Conservation (phyloP, 1,284 basidiomycete genomes). For the Erythrobasidium hasegawianum region DNA sequence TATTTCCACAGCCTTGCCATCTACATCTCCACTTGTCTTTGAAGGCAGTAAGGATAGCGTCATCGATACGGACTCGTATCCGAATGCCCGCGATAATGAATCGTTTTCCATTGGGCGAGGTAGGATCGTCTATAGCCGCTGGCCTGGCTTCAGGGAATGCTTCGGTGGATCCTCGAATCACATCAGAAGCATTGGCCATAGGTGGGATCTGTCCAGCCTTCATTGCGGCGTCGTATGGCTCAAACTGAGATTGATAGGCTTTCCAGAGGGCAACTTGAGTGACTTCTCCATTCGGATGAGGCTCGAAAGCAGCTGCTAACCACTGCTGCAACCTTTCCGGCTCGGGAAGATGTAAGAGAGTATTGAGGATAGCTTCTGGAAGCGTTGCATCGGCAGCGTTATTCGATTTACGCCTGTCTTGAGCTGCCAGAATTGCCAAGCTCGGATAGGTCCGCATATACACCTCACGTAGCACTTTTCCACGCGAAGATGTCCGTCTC, state of each 20-base stretch:
- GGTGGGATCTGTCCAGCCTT: slow-evolving; percentile 59
- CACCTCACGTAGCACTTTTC: slow-evolving; percentile 18
- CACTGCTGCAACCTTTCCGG: slow-evolving; percentile 73
- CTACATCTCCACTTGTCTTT: slow-evolving; percentile 18
- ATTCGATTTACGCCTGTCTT: slow-evolving; percentile 49
- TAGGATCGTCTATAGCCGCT: slow-evolving; percentile 68
- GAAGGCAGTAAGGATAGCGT: neutral
- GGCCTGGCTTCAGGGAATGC: slow-evolving; percentile 75
- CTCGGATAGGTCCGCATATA: slow-evolving; percentile 21
- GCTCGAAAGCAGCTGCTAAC: slow-evolving; percentile 74
- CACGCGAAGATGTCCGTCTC: slow-evolving; percentile 55
- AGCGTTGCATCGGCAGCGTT: slow-evolving; percentile 54
- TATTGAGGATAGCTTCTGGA: slow-evolving; percentile 63
- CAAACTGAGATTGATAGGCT: slow-evolving; percentile 65
- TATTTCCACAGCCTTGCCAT: slow-evolving; percentile 15
- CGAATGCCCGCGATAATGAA: slow-evolving; percentile 78
- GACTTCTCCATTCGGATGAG: slow-evolving; percentile 65
- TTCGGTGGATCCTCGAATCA: slow-evolving; percentile 76
- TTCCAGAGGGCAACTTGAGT: slow-evolving; percentile 89
- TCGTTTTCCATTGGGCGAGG: slow-evolving; percentile 52
- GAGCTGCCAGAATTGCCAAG: slow-evolving; percentile 44
- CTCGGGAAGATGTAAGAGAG: slow-evolving; percentile 59
- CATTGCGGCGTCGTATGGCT: slow-evolving; percentile 35
- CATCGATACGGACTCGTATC: slow-evolving; percentile 46
- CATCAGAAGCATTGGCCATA: slow-evolving; percentile 71